Evolutionary conservation across 176 grass and related monocot species (phyloP).

Genomic region (Carex cristatella): DNA sequence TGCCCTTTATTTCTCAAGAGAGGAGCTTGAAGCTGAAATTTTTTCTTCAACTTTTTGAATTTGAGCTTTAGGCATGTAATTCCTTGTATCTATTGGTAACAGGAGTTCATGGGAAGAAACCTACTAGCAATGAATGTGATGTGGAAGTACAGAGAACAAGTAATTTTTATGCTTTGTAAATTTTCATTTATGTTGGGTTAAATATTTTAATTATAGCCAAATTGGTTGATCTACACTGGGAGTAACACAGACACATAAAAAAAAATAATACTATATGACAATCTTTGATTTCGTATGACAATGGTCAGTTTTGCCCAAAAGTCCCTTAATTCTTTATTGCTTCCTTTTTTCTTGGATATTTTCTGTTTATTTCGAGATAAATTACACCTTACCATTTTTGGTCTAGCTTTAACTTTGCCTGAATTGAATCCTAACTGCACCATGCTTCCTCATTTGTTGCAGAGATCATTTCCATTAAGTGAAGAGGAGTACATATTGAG

Average conservation of each 20-base stretch:
- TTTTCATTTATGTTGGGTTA: conserved; percentile 7
- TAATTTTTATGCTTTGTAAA: conserved; percentile 16
- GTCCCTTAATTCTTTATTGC: background rate
- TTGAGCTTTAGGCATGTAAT: background rate
- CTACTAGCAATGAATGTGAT: conserved; percentile 98
- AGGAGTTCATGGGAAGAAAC: conserved; percentile 89
- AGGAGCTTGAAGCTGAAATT: background rate
- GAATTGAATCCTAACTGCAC: background rate
- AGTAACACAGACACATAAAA: background rate
- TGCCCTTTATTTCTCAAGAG: background rate
- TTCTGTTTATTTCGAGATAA: background rate
- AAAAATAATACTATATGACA: background rate
- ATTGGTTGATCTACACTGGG: background rate
- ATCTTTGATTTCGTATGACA: background rate
- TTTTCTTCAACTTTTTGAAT: background rate
- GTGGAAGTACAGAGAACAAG: conserved; percentile 99
- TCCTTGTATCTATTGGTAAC: conserved; percentile 9
- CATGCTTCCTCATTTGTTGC: conserved; percentile 2
- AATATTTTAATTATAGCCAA: conserved; percentile 2
- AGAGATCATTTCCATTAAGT: conserved; percentile 84
- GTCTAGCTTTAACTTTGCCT: background rate
- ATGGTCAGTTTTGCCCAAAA: background rate
- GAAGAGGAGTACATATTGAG: conserved; percentile 97
- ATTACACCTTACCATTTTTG: background rate
- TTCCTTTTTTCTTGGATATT: background rate